Evolutionary conservation across 352 stramenopile species (phyloP), one percentile per base, ranked within the genome.

Genomic region (Pelagophyceae sp.): DNA sequence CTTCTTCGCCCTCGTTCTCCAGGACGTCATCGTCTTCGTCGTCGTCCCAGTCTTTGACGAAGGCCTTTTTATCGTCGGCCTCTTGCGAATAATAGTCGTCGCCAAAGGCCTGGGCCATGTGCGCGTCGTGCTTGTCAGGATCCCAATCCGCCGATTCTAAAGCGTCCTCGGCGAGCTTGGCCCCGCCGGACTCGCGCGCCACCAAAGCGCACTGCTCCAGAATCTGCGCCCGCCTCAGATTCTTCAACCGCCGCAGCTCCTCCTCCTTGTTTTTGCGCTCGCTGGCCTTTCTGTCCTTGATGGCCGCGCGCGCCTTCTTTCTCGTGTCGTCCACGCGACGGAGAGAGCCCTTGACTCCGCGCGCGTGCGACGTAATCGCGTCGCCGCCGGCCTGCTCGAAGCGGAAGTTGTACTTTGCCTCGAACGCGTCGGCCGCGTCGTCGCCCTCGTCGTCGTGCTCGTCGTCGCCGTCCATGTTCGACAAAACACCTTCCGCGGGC

Each of bases 381-480:
- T 87, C 87, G 38, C 88, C 90, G 40, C 88, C 92, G 70, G 95
- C 92, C 84, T 99, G 93, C 85, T 99, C 96, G 81, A 98, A 99
- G 29, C 96, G 92, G 82, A 99, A 99, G 83, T 99, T 99, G 88
- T 99, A 99, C 51, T 94, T 92, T 78, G 95, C 90, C 83, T 99
- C 96, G 84, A 98, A 99, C 33, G 94, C 90, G 78, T 99, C 96
- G 19, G 91, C 92, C 71, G 92, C 90, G 61, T 98, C 93, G 27
- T 98, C 80, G 75, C 91, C 91, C 67, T 97, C 91, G 72, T 96
- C 90, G 61, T 94, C 90, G 20, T 93, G 88, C 50, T 95, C 89
- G n/a, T 78, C 54, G 1, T 19, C 75, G 38, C 38, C 69, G 71
- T 76, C 71, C 32, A 54, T 38, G 25, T 27, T 74, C 27, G 38